A percentile compares a stretch with the other conserved stretches of the same genome.
These are phyloP conservation scores for Flaveria sonorensis DNA, from an alignment of 129 eudicot species.

Conservation along the genomic window DNA sequence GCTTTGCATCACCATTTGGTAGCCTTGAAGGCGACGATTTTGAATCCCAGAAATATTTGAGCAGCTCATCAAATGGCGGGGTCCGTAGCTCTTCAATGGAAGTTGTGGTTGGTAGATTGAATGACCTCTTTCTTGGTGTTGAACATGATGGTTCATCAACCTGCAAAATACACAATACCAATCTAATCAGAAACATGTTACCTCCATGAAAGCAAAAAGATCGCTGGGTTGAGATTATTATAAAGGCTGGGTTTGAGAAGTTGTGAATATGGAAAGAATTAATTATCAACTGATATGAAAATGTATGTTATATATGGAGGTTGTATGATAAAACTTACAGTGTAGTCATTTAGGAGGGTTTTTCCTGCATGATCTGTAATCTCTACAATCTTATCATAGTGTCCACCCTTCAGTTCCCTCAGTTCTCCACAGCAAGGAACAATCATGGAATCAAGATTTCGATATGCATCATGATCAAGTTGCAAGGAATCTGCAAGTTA, in stretches of 20 bases:
- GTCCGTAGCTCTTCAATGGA: conserved; percentile 93
- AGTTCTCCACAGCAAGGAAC: conserved; percentile 83
- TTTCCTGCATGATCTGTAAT: conserved; percentile 86
- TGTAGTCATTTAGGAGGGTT: conserved; percentile 71
- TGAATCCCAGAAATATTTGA: conserved; percentile 70
- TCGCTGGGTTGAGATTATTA: not conserved
- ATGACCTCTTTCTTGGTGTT: conserved; percentile 70
- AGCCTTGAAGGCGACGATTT: conserved; percentile 62
- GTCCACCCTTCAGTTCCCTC: conserved; percentile 74
- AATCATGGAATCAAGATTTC: conserved; percentile 80
- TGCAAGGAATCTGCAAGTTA: conserved; percentile 66
- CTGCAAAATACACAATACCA: conserved; percentile 32
- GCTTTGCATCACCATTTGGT: conserved; percentile 71
- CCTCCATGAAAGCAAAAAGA: not conserved
- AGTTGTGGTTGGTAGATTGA: conserved; percentile 65
- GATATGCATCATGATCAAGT: conserved; percentile 84
- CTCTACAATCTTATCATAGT: conserved; percentile 75
- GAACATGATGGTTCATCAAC: conserved; percentile 91
- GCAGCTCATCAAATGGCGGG: conserved; percentile 74
- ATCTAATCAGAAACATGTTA: not conserved
- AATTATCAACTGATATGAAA: not conserved
- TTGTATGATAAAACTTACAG: conserved; percentile 45
- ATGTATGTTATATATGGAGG: not conserved
- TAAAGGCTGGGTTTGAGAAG: not conserved
- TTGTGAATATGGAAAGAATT: not conserved